Conservation (phyloP, 352 stramenopile species). For the Pythium phragmiticola region DNA sequence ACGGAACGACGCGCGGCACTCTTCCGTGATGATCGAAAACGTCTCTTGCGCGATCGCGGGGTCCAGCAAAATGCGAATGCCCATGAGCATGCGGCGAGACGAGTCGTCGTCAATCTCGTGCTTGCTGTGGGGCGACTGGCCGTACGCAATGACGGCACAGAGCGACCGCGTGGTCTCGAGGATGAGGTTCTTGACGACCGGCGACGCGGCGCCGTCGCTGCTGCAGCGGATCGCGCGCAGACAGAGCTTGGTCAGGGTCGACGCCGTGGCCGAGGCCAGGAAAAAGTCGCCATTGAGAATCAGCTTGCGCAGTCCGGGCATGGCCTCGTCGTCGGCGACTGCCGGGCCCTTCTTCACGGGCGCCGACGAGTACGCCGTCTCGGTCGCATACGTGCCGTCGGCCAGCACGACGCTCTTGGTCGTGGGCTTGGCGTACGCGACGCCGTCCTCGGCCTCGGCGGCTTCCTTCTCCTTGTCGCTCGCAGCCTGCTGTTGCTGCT, state of each 20-base stretch:
- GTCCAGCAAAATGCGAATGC: slow-evolving; percentile 94
- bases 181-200: slow-evolving; percentile 65
- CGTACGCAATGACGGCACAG: slow-evolving; percentile 71
- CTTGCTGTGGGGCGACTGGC: slow-evolving; percentile 72
- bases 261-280: slow-evolving; percentile 91
- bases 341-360: slow-evolving; percentile 32
- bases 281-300: slow-evolving; percentile 96
- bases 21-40: slow-evolving; percentile 74
- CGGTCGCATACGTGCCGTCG: slow-evolving; percentile 99
- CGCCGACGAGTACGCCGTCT: slow-evolving; percentile 86
- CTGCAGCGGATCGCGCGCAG: slow-evolving; percentile 80
- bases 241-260: slow-evolving; percentile 96
- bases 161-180: slow-evolving; percentile 74
- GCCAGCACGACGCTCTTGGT: slow-evolving; percentile 98
- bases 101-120: slow-evolving; percentile 94
- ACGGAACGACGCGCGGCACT: slow-evolving; percentile 79
- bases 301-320: slow-evolving; percentile 84
- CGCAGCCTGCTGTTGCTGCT: slow-evolving; percentile 8
- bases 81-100: slow-evolving; percentile 94
- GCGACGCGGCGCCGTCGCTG: slow-evolving; percentile 40
- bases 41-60: slow-evolving; percentile 66
- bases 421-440: slow-evolving; percentile 87
- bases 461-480: slow-evolving; percentile 17
- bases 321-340: slow-evolving; percentile 58
- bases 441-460: slow-evolving; percentile 22